Evolutionary conservation across 2,329 filamentous ascomycete species (phyloP).

Genomic region (Cladosporium sp.): DNA sequence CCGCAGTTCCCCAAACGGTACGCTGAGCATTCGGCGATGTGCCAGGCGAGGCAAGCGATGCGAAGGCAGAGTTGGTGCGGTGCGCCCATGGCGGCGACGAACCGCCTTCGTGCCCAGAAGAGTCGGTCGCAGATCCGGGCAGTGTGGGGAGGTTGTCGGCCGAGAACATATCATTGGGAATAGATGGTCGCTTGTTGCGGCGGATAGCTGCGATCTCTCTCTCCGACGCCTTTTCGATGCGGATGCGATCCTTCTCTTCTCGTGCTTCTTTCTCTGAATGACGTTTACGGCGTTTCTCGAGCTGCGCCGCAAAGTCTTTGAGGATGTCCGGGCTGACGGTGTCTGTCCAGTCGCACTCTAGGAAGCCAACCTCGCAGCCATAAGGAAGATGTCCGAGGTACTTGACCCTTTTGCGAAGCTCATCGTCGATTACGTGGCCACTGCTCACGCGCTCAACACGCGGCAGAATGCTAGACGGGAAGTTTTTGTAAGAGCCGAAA

Average conservation of each 20-base stretch:
- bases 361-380: conserved; percentile 84
- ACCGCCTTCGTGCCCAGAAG: conserved; percentile 2
- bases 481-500: conserved; percentile 75
- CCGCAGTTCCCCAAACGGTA: conserved; percentile 90
- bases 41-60: conserved; percentile 69
- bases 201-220: conserved; percentile 64
- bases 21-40: conserved; percentile 71
- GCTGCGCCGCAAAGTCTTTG: conserved; percentile 70
- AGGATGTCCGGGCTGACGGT: conserved; percentile 72
- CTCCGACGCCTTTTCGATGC: conserved; percentile 76
- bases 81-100: conserved; percentile 48
- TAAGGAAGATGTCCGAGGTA: conserved; percentile 83
- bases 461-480: conserved; percentile 81
- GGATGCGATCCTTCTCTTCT: conserved; percentile 78
- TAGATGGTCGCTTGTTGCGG: conserved; percentile 52
- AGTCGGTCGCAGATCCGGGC: conserved; percentile 29
- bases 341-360: conserved; percentile 94
- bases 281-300: conserved; percentile 68
- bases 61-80: conserved; percentile 59
- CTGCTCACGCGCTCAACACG: conserved; percentile 85
- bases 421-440: conserved; percentile 82
- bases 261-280: conserved; percentile 79
- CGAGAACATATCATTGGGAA: conserved; percentile 40
- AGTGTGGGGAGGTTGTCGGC: conserved; percentile 23
- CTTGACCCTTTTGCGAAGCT: conserved; percentile 75